These are phyloP conservation scores for Rhinocladiella mackenziei DNA, from an alignment of 2,329 filamentous ascomycete genomes.

Conservation along the genomic window DNA sequence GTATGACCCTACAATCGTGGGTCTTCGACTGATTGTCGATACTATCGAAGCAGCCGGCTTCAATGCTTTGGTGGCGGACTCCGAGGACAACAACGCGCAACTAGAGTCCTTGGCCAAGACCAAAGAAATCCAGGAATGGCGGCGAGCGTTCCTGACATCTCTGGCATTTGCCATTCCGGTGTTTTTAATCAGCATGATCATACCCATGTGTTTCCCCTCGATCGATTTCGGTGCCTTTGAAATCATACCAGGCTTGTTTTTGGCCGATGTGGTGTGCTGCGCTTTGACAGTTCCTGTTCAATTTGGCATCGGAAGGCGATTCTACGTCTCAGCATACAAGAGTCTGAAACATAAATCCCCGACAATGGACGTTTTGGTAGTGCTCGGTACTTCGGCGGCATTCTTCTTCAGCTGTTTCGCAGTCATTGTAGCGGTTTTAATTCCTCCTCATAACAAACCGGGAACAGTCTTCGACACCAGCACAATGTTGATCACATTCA, in stretches of 20 bases:
- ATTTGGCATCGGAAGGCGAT: slow-evolving; percentile 91
- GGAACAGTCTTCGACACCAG: slow-evolving; percentile 95
- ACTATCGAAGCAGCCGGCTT: slow-evolving; percentile 75
- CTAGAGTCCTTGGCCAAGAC: slow-evolving; percentile 95
- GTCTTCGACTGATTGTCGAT: slow-evolving; percentile 78
- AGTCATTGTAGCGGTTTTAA: slow-evolving; percentile 75
- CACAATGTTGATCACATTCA: slow-evolving; percentile 96
- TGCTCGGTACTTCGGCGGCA: slow-evolving; percentile 87
- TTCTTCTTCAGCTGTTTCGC: slow-evolving; percentile 92
- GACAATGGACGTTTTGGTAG: slow-evolving; percentile 96
- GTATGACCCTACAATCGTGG: slow-evolving; percentile 67
- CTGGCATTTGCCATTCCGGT: slow-evolving; percentile 82
- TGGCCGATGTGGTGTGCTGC: slow-evolving; percentile 83
- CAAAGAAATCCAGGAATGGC: slow-evolving; percentile 92
- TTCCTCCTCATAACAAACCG: slow-evolving; percentile 73
- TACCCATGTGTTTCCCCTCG: slow-evolving; percentile 76
- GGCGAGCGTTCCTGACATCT: slow-evolving; percentile 71
- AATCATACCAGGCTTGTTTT: slow-evolving; percentile 69
- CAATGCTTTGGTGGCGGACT: slow-evolving; percentile 85
- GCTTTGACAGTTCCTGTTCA: slow-evolving; percentile 86
- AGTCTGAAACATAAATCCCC: slow-evolving; percentile 85
- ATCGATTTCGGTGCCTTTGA: slow-evolving; percentile 72
- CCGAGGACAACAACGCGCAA: slow-evolving; percentile 94
- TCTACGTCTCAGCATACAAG: slow-evolving; percentile 90
- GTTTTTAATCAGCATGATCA: slow-evolving; percentile 85